Percentiles rank a stretch among this genome's conserved stretches.
Conservation (phyloP, 1,284 basidiomycete genomes). For the Puccinia novopanici region DNA sequence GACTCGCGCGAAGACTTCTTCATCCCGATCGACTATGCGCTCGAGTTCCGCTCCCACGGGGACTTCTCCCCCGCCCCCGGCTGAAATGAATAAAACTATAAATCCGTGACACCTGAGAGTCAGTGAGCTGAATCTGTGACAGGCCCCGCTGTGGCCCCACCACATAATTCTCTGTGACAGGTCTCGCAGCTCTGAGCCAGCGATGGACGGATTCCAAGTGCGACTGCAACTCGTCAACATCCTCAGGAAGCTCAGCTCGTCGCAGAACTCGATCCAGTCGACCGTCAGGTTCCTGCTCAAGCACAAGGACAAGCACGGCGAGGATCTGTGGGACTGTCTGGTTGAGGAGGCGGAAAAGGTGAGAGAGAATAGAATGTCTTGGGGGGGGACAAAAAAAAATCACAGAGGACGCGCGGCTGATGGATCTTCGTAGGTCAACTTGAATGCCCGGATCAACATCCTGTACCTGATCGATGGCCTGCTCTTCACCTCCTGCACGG, state of each 20-base stretch:
- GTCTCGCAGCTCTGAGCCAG: neutral
- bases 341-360: slow-evolving; percentile 52
- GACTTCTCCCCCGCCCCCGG: no score
- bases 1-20: slow-evolving; percentile 41
- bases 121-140: no score
- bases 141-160: neutral
- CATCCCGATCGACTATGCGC: slow-evolving; percentile 45
- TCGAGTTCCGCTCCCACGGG: slow-evolving; percentile 20
- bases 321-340: slow-evolving; percentile 56
- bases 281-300: slow-evolving; percentile 53
- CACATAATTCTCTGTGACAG: no score
- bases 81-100: no score
- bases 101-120: no score
- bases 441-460: slow-evolving; percentile 56
- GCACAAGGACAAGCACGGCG: slow-evolving; percentile 47
- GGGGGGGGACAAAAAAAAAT: no score
- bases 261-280: slow-evolving; percentile 55
- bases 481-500: slow-evolving; percentile 54
- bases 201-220: slow-evolving; percentile 55
- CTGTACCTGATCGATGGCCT: slow-evolving; percentile 55
- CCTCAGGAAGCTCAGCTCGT: slow-evolving; percentile 54
- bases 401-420: neutral
- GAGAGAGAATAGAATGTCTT: no score
- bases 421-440: slow-evolving; percentile 51
- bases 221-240: slow-evolving; percentile 53